phyloP scores from a whole-genome alignment of 2,329 filamentous ascomycete species.

The Pseudocercospora fijiensis region DNA sequence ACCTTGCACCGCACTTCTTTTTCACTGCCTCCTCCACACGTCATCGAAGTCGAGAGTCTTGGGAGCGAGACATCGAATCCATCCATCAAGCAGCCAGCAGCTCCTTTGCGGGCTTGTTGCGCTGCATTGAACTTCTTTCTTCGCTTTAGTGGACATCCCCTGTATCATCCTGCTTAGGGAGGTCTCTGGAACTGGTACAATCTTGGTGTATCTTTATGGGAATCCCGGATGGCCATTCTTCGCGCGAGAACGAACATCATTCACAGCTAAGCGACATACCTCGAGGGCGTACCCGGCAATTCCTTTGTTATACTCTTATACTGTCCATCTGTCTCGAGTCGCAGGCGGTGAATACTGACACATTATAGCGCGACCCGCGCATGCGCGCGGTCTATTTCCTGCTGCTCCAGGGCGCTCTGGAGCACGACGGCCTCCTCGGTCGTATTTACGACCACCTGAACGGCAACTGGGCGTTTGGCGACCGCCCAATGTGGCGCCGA shows the following conservation, averaged over 20 bases:
- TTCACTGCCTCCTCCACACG: not conserved
- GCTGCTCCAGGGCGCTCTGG: not conserved
- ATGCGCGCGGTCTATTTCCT: not conserved
- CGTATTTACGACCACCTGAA: not conserved
- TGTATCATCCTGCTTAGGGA: not conserved
- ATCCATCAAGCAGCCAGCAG: not conserved
- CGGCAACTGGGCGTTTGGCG: not conserved
- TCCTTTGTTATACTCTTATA: not conserved
- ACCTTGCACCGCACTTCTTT: not conserved
- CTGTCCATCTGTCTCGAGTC: not conserved
- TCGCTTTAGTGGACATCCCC: not conserved
- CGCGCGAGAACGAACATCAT: not conserved
- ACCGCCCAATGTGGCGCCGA: not conserved
- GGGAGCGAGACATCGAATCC: not conserved
- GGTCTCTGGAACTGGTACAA: not conserved
- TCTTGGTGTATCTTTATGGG: not conserved
- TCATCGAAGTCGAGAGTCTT: not conserved
- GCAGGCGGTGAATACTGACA: not conserved
- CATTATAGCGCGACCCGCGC: not conserved
- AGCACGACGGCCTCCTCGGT: not conserved
- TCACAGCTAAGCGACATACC: not conserved
- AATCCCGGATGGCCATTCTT: not conserved
- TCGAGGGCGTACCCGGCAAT: not conserved
- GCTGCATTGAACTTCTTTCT: not conserved
- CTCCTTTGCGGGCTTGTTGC: not conserved